Percentiles rank a stretch among this genome's conserved stretches.
phyloP scores from a whole-genome alignment of 2,329 filamentous ascomycete genomes.

The Raffaelea albimanens region DNA sequence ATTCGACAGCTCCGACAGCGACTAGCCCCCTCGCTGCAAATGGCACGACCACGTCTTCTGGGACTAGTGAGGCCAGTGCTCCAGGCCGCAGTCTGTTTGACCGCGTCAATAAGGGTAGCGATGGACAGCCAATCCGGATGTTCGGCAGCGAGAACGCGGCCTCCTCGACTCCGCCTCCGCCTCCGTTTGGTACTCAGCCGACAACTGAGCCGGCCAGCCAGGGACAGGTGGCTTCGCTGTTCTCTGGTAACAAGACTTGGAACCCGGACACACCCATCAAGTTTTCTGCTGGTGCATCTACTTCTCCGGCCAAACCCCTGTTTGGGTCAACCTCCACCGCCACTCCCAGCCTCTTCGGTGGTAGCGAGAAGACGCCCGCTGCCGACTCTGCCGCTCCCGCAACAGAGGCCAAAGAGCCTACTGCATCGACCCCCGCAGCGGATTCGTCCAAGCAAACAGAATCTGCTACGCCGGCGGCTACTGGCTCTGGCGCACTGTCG shows the following conservation, averaged over 20 bases:
- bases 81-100: conserved; percentile 45
- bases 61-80: conserved; percentile 33
- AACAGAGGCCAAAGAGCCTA: no score
- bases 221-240: conserved; percentile 24
- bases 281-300: conserved; percentile 26
- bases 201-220: conserved; percentile 32
- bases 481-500: no score
- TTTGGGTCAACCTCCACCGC: no score
- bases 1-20: conserved; percentile 11
- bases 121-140: conserved; percentile 39
- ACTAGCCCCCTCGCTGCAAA: neutral
- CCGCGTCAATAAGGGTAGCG: conserved; percentile 38
- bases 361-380: no score
- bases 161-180: neutral
- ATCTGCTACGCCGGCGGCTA: no score
- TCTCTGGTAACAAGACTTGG: conserved; percentile 36
- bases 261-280: conserved; percentile 43
- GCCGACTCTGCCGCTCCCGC: no score
- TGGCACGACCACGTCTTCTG: conserved; percentile 27
- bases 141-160: conserved; percentile 20
- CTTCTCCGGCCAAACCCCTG: conserved; percentile 3
- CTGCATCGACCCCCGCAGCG: no score
- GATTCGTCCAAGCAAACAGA: no score
- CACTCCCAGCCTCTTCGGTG: no score
- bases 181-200: conserved; percentile 17